phyloP scores from a whole-genome alignment of 1,139 yeast species.

The Neolecta irregularis region DNA sequence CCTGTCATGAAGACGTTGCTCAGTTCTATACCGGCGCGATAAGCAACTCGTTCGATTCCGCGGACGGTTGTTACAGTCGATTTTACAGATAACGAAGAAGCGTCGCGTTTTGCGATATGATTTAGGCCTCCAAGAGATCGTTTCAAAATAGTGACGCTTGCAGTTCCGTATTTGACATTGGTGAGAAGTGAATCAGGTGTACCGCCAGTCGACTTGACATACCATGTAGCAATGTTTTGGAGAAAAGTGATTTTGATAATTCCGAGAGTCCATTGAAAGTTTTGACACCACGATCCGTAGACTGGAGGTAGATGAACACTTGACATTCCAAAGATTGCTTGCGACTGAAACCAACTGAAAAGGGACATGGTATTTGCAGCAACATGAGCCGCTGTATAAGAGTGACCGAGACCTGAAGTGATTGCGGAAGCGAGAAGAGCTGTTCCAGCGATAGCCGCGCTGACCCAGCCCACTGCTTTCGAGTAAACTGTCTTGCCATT shows the following conservation, averaged over 20 bases:
- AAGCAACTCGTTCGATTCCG: slow-evolving; percentile 88
- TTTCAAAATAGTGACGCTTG: slow-evolving; percentile 12
- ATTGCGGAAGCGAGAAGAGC: slow-evolving; percentile 81
- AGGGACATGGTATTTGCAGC: slow-evolving; percentile 89
- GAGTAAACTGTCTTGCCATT: slow-evolving; percentile 94
- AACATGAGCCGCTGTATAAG: slow-evolving; percentile 89
- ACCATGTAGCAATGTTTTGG: slow-evolving; percentile 84
- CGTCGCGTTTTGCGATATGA: background rate
- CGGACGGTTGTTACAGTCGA: too few species aligned
- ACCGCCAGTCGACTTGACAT: slow-evolving; percentile 93
- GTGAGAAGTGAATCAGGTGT: slow-evolving; percentile 54
- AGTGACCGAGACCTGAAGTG: slow-evolving; percentile 74
- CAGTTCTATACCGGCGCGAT: slow-evolving; percentile 66
- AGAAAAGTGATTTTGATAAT: slow-evolving; percentile 65
- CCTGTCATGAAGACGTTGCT: slow-evolving; percentile 79
- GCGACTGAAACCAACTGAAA: slow-evolving; percentile 82
- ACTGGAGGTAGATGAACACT: slow-evolving; percentile 94
- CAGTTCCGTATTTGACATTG: slow-evolving; percentile 17
- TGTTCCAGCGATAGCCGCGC: slow-evolving; percentile 77
- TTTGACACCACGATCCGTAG: slow-evolving; percentile 97
- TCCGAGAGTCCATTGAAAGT: slow-evolving; percentile 94
- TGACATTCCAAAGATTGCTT: slow-evolving; percentile 91
- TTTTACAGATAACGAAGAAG: too few species aligned
- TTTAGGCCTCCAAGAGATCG: slow-evolving; percentile 14
- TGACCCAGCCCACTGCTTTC: slow-evolving; percentile 90